phyloP scores from a whole-genome alignment of 2,329 filamentous ascomycete genomes.

The Fusarium pilosicola region DNA sequence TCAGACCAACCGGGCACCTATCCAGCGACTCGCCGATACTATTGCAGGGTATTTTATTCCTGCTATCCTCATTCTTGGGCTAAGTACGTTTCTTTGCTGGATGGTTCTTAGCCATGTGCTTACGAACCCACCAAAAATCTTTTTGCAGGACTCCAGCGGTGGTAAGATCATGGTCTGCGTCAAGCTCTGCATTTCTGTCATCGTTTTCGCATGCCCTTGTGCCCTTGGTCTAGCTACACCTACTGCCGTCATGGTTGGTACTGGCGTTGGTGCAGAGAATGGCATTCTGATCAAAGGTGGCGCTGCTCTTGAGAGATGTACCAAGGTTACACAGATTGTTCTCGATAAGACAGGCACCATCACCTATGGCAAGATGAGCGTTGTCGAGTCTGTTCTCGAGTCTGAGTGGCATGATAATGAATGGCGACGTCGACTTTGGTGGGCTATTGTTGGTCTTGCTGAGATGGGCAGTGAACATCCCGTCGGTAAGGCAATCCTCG shows the following conservation, averaged over 20 bases:
- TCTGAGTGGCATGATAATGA: constrained; percentile 75
- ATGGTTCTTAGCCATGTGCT: constrained; percentile 93
- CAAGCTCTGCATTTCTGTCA: constrained; percentile 97
- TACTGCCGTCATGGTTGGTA: constrained; percentile 98
- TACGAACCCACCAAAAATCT: constrained; percentile 86
- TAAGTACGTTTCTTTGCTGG: constrained; percentile 89
- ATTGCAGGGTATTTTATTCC: constrained; percentile 96
- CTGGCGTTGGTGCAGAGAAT: constrained; percentile 93
- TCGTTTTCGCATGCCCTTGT: constrained; percentile 97
- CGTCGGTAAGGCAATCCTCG: constrained; percentile 87
- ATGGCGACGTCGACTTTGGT: constrained; percentile 82
- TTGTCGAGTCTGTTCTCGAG: constrained; percentile 76
- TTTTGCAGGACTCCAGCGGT: constrained; percentile 80
- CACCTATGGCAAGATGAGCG: constrained; percentile 94
- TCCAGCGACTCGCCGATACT: constrained; percentile 90
- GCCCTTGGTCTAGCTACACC: constrained; percentile 95
- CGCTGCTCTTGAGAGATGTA: constrained; percentile 88
- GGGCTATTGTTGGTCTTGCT: constrained; percentile 93
- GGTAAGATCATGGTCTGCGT: constrained; percentile 96
- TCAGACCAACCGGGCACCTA: constrained; percentile 92
- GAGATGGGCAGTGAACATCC: constrained; percentile 97
- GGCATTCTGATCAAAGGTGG: constrained; percentile 99
- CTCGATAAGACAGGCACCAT: constrained; percentile 97
- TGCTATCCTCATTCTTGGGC: constrained; percentile 82
- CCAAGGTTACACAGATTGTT: constrained; percentile 88